Percentiles rank a stretch among this genome's conserved stretches.
Conservation (phyloP, 768 basidiomycete species). For the Rhizopogon vesiculosus region DNA sequence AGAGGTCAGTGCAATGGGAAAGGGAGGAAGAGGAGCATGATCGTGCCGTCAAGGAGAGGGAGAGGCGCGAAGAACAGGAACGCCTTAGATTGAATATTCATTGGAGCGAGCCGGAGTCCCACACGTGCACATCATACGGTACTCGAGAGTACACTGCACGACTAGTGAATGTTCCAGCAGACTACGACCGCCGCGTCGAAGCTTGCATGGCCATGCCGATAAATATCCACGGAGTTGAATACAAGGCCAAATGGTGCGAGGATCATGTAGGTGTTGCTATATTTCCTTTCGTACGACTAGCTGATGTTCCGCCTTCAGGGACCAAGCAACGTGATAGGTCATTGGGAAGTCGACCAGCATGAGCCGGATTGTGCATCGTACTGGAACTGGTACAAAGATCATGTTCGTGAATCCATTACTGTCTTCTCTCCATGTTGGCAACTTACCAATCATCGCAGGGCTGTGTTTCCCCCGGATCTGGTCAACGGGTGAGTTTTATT, state of each 20-base stretch:
- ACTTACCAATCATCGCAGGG: not conserved
- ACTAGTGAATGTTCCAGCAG: conserved; percentile 21
- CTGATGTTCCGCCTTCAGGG: conserved; percentile 9
- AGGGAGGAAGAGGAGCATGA: conserved; percentile 14
- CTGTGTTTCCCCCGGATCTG: not conserved
- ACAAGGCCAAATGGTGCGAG: conserved; percentile 17
- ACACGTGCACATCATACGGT: conserved; percentile 22
- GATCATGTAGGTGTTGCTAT: conserved; percentile 10
- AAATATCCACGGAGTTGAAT: conserved; percentile 16
- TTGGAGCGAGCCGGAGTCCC: conserved; percentile 14
- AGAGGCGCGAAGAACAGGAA: conserved; percentile 13
- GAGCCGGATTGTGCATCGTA: conserved; percentile 22
- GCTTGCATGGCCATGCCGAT: conserved; percentile 20
- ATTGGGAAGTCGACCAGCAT: conserved; percentile 19
- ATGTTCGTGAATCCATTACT: not conserved
- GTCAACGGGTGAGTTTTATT: not conserved
- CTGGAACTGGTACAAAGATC: conserved; percentile 23
- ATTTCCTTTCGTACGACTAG: not conserved
- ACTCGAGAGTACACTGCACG: conserved; percentile 26
- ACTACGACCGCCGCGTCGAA: conserved; percentile 15
- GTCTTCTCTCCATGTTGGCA: not conserved
- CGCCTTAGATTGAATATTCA: conserved; percentile 15
- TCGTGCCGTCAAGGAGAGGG: conserved; percentile 12
- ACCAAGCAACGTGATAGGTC: conserved; percentile 15
- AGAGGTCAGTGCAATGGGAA: not conserved